phyloP scores from a whole-genome alignment of 768 basidiomycete species.

The Mrakia gelida region DNA sequence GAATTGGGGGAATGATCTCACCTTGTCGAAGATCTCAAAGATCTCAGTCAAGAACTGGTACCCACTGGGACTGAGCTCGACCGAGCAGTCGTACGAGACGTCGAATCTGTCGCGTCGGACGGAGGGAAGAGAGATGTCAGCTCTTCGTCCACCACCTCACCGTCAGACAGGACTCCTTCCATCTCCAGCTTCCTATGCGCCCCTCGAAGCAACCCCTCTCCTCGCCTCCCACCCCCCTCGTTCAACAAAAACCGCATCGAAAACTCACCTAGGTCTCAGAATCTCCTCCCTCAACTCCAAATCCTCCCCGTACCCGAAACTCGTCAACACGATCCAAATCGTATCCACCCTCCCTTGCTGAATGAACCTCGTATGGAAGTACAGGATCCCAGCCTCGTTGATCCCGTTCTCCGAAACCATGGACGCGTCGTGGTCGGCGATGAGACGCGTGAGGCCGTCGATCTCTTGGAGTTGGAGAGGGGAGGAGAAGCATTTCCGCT shows the following conservation, averaged over 20 bases:
- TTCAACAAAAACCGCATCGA: background rate
- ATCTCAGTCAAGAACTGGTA: slow-evolving; percentile 97
- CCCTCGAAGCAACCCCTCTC: background rate
- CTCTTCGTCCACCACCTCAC: too few species aligned
- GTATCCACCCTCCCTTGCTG: slow-evolving; percentile 92
- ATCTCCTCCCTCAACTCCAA: slow-evolving; percentile 81
- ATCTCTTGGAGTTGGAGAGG: slow-evolving; percentile 88
- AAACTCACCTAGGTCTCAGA: slow-evolving; percentile 74
- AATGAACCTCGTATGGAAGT: slow-evolving; percentile 93
- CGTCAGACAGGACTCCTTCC: too few species aligned
- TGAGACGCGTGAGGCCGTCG: slow-evolving; percentile 92
- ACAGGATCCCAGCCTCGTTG: slow-evolving; percentile 88
- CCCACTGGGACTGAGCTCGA: slow-evolving; percentile 87
- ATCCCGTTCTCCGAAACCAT: slow-evolving; percentile 54
- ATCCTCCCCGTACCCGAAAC: slow-evolving; percentile 95
- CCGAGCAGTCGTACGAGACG: slow-evolving; percentile 86
- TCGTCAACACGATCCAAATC: slow-evolving; percentile 92
- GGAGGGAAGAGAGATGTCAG: background rate
- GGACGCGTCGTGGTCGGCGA: slow-evolving; percentile 69
- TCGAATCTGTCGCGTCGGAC: slow-evolving; percentile 62
- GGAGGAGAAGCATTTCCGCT: slow-evolving; percentile 93
- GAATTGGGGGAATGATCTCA: too few species aligned
- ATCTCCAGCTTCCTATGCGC: too few species aligned
- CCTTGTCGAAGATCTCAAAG: slow-evolving; percentile 93
- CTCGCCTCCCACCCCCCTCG: background rate